Percentiles rank a stretch among this genome's conserved stretches.
These are phyloP conservation scores for Teratosphaeria nubilosa DNA, from an alignment of 2,329 filamentous ascomycete species.

Conservation along the genomic window DNA sequence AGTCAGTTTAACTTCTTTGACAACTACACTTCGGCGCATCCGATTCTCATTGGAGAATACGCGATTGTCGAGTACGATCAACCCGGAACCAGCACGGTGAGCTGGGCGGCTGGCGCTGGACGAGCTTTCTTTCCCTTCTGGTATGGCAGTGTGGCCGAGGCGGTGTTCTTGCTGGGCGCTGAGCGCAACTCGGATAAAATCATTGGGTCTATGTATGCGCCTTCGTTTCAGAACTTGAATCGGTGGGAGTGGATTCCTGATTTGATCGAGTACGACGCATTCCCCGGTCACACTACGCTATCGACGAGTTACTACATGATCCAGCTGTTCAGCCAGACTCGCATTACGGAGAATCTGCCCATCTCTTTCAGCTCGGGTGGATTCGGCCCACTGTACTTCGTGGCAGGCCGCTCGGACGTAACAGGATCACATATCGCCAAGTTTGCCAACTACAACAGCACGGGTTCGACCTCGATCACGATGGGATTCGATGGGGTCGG, in stretches of 20 bases:
- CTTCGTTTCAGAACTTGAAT: conserved; percentile 21
- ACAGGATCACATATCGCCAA: conserved; percentile 35
- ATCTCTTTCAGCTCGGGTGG: conserved; percentile 25
- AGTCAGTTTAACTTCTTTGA: conserved; percentile 34
- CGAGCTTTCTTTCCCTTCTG: conserved; percentile 32
- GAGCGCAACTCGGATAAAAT: conserved; percentile 55
- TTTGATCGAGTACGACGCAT: conserved; percentile 32
- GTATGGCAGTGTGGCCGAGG: conserved; percentile 54
- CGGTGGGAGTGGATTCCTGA: conserved; percentile 26
- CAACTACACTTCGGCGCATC: conserved; percentile 31
- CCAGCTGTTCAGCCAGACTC: conserved; percentile 33
- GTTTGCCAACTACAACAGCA: conserved; percentile 41
- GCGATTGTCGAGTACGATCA: conserved; percentile 42
- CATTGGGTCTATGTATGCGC: conserved; percentile 42
- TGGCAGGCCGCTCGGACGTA: conserved; percentile 31
- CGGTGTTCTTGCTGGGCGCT: conserved; percentile 53
- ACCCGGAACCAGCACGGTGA: conserved; percentile 38
- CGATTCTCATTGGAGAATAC: conserved; percentile 39
- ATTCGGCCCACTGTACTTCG: conserved; percentile 37
- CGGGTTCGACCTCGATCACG: conserved; percentile 26
- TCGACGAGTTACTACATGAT: conserved; percentile 25
- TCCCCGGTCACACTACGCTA: conserved; percentile 24
- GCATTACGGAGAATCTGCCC: conserved; percentile 37
- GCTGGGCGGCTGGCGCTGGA: conserved; percentile 28
- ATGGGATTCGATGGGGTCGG: conserved; percentile 28